Percentiles rank a stretch among this genome's conserved stretches.
phyloP scores from a whole-genome alignment of 352 stramenopile genomes.

The Phytophthora boehmeriae region DNA sequence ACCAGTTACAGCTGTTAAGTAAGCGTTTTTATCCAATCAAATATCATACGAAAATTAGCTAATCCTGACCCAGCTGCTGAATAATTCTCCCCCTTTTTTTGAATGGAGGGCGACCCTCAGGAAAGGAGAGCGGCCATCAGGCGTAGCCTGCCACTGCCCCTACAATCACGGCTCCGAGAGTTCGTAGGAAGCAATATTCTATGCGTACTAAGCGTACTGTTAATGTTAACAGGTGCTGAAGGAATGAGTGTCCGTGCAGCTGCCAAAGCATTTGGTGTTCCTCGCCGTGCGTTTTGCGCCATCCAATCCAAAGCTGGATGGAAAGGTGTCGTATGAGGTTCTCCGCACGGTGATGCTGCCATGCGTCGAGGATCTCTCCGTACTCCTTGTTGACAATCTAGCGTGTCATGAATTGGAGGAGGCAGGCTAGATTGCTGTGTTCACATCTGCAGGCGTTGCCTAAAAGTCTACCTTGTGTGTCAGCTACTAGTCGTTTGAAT shows the following conservation, averaged over 20 bases:
- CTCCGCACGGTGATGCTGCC: not conserved
- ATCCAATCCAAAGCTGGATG: not conserved
- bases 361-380: not conserved
- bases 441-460: not conserved
- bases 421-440: not conserved
- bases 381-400: not conserved
- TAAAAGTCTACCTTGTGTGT: slow-evolving; percentile 1
- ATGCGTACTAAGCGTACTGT: not conserved
- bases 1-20: too few species aligned
- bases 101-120: not conserved
- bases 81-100: too few species aligned
- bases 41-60: too few species aligned
- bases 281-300: too few species aligned
- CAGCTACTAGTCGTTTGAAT: not conserved
- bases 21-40: too few species aligned
- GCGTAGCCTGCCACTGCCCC: not conserved
- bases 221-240: not conserved
- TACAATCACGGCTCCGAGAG: not conserved
- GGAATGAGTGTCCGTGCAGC: too few species aligned
- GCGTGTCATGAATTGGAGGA: not conserved
- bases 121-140: not conserved
- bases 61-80: too few species aligned
- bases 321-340: not conserved
- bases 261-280: too few species aligned
- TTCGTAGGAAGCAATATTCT: not conserved